A percentile compares a stretch with the other conserved stretches of the same genome.
phyloP scores from a whole-genome alignment of 768 basidiomycete genomes.

The Boletus eberwhitei region DNA sequence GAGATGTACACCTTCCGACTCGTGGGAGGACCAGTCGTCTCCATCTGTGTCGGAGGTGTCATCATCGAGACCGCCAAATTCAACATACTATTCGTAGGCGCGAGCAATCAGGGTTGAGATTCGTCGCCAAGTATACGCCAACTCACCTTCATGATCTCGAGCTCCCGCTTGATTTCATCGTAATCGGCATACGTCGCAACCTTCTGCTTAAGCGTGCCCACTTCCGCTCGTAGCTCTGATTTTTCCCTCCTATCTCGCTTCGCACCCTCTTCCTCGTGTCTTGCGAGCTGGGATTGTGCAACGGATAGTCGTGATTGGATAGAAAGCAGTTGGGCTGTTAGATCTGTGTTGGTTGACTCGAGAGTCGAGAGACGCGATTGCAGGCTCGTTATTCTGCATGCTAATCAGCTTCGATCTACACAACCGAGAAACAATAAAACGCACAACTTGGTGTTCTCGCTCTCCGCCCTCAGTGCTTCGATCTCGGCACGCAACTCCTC shows the following conservation, averaged over 20 bases:
- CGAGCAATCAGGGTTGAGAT: background rate
- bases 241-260: slow-evolving; percentile 19
- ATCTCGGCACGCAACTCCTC: slow-evolving; percentile 96
- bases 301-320: slow-evolving; percentile 19
- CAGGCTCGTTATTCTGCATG: slow-evolving; percentile 35
- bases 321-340: slow-evolving; percentile 14
- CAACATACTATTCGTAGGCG: slow-evolving; percentile 69
- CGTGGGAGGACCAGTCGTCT: slow-evolving; percentile 40
- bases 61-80: slow-evolving; percentile 85
- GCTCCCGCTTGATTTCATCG: slow-evolving; percentile 95
- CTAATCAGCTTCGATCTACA: background rate
- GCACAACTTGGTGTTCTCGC: slow-evolving; percentile 66
- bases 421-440: slow-evolving; percentile 17
- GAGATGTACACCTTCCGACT: slow-evolving; percentile 56
- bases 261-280: slow-evolving; percentile 10
- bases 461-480: slow-evolving; percentile 81
- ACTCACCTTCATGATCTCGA: slow-evolving; percentile 95
- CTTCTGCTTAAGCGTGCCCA: slow-evolving; percentile 63
- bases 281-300: slow-evolving; percentile 18
- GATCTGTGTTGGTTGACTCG: slow-evolving; percentile 49
- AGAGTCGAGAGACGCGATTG: slow-evolving; percentile 72
- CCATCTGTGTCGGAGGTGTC: slow-evolving; percentile 54
- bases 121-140: no score
- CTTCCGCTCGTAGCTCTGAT: slow-evolving; percentile 50
- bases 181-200: slow-evolving; percentile 81